Evolutionary conservation across 129 eudicot genomes (phyloP), one percentile per base, ranked within the genome.

Genomic region (Sambucus nigra): DNA sequence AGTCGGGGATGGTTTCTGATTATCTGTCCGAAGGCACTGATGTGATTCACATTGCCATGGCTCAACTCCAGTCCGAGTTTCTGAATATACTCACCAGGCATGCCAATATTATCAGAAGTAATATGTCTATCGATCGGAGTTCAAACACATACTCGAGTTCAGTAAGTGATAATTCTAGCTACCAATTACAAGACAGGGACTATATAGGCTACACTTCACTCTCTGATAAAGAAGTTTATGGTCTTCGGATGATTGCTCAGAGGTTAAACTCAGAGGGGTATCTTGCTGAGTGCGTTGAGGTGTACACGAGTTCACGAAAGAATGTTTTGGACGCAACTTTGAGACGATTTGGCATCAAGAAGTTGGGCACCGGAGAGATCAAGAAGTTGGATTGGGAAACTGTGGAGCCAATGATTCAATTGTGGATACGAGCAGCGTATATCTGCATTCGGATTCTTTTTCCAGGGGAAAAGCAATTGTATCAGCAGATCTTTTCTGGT

Each of bases 401-500:
- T 1, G 31, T 21, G 6, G 7, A 40, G 0, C 5, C 25, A 32
- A 33, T 29, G n/a, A 55, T 55, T 19, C 31, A 15, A 18, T 1
- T 20, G 3, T 55, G 60, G 60, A 33, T 20, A 33, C 27, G 16
- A 21, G 60, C 60, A 18, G 60, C 47, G 15, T 2, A 32, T 31
- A 12, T 2, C 9, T 55, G 60, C 17, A 20, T 28, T 9, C 3
- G 27, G 1, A 5, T 5, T 16, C 32, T 55, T 23, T 55, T 55
- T 14, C 45, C 60, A 1, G 0, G 13, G 28, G 60, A 55, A 46
- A 55, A n/a, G 5, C 45, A 33, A 32, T 8, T 28, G 5, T 55
- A 2, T 55, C 45, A 55, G 47, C 29, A 31, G 10, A 55, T 55
- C 46, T 55, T 55, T 55, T 11, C 12, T 32, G 38, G 10, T 31